These are phyloP conservation scores for Fistulifera pelliculosa DNA, from an alignment of 108 stramenopile species.

Conservation along the genomic window DNA sequence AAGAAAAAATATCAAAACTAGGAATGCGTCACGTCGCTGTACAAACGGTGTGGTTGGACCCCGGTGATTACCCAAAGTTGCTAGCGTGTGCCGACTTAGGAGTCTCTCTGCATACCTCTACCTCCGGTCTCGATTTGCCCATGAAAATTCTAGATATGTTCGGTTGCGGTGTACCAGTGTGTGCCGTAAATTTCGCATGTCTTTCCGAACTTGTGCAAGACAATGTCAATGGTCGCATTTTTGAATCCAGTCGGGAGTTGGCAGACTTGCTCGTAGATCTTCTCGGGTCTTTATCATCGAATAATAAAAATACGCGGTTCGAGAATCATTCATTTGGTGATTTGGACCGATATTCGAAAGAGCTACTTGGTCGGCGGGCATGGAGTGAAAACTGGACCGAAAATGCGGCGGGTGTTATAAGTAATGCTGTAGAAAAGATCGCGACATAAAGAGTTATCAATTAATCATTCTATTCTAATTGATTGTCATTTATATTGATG, in stretches of 20 bases:
- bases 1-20: conserved; percentile 47
- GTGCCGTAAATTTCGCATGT: conserved; percentile 81
- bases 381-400: conserved; percentile 80
- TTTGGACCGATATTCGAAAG: conserved; percentile 41
- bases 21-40: conserved; percentile 38
- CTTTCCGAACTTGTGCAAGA: conserved; percentile 88
- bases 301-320: conserved; percentile 1
- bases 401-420: conserved; percentile 39
- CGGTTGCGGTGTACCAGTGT: conserved; percentile 93
- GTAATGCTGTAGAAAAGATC: conserved; percentile 1
- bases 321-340: conserved; percentile 33
- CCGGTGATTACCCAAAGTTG: conserved; percentile 86
- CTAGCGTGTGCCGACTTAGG: conserved; percentile 86
- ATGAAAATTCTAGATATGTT: conserved; percentile 99
- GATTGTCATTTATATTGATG: no score
- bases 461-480: no score
- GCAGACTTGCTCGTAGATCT: conserved; percentile 50
- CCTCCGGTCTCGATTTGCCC: conserved; percentile 94
- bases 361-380: conserved; percentile 44
- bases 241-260: conserved; percentile 49
- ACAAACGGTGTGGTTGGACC: conserved; percentile 89
- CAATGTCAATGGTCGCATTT: conserved; percentile 75
- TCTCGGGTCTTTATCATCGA: conserved; percentile 17
- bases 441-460: no score
- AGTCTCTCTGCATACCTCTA: conserved; percentile 94